phyloP scores from a whole-genome alignment of 371 early-diverging fungal genomes.

The Apophysomyces elegans region DNA sequence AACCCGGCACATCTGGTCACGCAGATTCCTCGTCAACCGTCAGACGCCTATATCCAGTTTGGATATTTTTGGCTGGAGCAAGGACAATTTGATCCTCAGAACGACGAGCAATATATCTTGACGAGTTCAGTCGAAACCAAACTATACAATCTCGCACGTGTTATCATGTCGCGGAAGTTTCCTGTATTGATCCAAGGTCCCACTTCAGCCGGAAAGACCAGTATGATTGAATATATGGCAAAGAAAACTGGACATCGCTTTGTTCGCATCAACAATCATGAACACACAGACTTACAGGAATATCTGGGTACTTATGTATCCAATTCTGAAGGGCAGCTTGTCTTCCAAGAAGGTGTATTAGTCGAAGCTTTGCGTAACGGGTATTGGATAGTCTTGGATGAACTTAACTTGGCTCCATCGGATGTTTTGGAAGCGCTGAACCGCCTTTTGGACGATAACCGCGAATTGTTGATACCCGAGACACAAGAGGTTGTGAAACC shows the following conservation, averaged over 20 bases:
- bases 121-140: constrained; percentile 89
- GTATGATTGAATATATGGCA: constrained; percentile 98
- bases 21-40: constrained; percentile 68
- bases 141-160: constrained; percentile 88
- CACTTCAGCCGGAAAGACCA: constrained; percentile 99
- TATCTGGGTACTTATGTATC: constrained; percentile 96
- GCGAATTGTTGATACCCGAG: constrained; percentile 97
- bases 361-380: constrained; percentile 97
- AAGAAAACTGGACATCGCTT: constrained; percentile 90
- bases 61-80: constrained; percentile 87
- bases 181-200: constrained; percentile 99
- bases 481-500: constrained; percentile 96
- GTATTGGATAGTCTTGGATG: constrained; percentile 99
- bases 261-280: constrained; percentile 99
- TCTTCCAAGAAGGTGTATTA: constrained; percentile 97
- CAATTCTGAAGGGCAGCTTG: constrained; percentile 80
- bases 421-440: constrained; percentile 99
- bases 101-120: constrained; percentile 78
- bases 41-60: constrained; percentile 74
- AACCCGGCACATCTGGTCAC: constrained; percentile 66
- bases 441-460: constrained; percentile 98
- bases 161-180: constrained; percentile 88
- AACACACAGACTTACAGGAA: constrained; percentile 99
- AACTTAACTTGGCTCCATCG: constrained; percentile 98
- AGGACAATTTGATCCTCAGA: constrained; percentile 61